phyloP scores from a whole-genome alignment of 805 yeast species.

The Torulaspora delbrueckii region DNA sequence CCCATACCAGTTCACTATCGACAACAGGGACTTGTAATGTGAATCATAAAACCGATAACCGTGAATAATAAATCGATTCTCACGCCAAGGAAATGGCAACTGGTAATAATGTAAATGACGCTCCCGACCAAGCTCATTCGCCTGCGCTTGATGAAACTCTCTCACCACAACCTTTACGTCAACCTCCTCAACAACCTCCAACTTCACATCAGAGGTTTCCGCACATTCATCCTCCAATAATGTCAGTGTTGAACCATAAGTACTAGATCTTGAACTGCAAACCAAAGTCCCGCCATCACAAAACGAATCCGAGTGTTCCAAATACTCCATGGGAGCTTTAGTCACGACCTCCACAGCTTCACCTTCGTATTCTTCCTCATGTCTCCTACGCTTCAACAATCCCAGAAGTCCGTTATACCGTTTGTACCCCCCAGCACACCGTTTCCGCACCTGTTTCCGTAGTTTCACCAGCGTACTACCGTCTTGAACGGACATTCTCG shows the following conservation, averaged over 20 bases:
- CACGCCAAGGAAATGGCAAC: conserved; percentile 89
- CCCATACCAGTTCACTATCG: conserved; percentile 46
- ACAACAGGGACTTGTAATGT: conserved; percentile 53
- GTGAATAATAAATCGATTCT: conserved; percentile 73
- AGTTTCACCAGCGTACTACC: neutral
- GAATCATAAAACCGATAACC: conserved; percentile 81
- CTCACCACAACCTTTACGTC: conserved; percentile 10
- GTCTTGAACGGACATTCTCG: neutral
- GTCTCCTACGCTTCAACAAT: neutral
- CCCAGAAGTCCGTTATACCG: neutral
- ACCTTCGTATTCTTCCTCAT: neutral
- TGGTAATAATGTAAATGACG: conserved; percentile 74
- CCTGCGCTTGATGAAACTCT: conserved; percentile 43
- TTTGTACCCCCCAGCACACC: neutral
- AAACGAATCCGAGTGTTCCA: conserved; percentile 6
- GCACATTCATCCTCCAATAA: conserved; percentile 2
- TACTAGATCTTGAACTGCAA: conserved; percentile 4
- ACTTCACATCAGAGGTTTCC: conserved; percentile 1
- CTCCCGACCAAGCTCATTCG: conserved; percentile 39
- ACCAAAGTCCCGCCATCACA: conserved; percentile 23
- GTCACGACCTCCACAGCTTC: neutral
- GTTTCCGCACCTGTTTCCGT: neutral
- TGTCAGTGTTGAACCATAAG: conserved; percentile 4
- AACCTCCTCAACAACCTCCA: neutral
- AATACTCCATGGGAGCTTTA: neutral